These are phyloP conservation scores for Friedmanniomyces endolithicus DNA, from an alignment of 495 filamentous ascomycete genomes.

Conservation along the genomic window DNA sequence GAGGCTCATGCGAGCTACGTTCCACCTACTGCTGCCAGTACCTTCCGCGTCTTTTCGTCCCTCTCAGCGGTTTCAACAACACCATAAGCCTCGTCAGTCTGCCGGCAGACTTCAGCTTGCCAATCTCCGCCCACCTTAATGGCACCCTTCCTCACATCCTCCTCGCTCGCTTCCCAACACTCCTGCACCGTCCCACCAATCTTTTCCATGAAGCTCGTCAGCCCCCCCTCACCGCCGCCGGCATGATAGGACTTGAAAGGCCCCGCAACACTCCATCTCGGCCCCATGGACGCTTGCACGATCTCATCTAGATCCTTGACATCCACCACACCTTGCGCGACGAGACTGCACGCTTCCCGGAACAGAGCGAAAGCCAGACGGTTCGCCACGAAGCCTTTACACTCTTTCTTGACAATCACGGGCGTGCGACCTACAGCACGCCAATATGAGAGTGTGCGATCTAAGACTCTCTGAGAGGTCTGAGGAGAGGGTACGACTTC, in stretches of 20 bases:
- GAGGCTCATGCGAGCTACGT: not conserved
- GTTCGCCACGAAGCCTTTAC: slow-evolving; percentile 30
- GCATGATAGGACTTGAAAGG: slow-evolving; percentile 51
- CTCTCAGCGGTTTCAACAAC: slow-evolving; percentile 23
- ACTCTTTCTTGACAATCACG: slow-evolving; percentile 42
- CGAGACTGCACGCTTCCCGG: slow-evolving; percentile 27
- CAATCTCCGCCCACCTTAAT: slow-evolving; percentile 33
- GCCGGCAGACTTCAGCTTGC: slow-evolving; percentile 25
- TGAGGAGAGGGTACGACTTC: slow-evolving; percentile 42
- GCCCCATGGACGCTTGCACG: slow-evolving; percentile 40
- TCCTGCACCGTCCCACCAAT: slow-evolving; percentile 43
- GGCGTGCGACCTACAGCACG: slow-evolving; percentile 36
- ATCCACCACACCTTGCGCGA: slow-evolving; percentile 21
- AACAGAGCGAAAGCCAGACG: slow-evolving; percentile 30
- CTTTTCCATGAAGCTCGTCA: slow-evolving; percentile 45
- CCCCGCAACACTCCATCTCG: slow-evolving; percentile 45
- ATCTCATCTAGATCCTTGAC: slow-evolving; percentile 30
- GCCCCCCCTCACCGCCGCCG: slow-evolving; percentile 43
- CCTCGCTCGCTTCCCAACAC: slow-evolving; percentile 38
- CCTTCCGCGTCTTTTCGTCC: slow-evolving; percentile 24
- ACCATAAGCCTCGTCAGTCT: slow-evolving; percentile 26
- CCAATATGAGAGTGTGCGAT: slow-evolving; percentile 40
- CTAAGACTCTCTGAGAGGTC: slow-evolving; percentile 32
- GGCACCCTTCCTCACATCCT: slow-evolving; percentile 12
- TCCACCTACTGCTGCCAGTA: slow-evolving; percentile 21